Conservation (phyloP, 306 rosid genomes). For the Hylodesmum podocarpum region DNA sequence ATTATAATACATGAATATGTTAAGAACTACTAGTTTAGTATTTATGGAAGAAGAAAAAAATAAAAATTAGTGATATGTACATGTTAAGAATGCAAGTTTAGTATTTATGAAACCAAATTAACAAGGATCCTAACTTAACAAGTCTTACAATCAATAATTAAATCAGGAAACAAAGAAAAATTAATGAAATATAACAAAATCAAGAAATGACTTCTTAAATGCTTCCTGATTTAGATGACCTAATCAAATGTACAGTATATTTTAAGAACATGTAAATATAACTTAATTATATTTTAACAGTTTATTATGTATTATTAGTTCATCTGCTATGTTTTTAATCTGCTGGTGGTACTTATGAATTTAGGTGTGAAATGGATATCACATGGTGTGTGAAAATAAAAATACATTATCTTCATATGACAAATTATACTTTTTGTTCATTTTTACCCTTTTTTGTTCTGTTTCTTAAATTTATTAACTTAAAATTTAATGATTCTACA, state of each 20-base stretch:
- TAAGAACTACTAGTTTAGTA: background rate
- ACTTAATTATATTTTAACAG: background rate
- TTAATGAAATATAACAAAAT: background rate
- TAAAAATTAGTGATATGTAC: too few relatives aligned
- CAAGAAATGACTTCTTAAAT: background rate
- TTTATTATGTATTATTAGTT: conserved; percentile 11
- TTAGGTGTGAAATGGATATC: background rate
- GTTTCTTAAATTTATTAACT: too few relatives aligned
- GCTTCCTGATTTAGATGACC: background rate
- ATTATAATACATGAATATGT: background rate
- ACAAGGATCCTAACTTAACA: background rate
- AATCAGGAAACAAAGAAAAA: background rate
- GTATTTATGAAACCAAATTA: background rate
- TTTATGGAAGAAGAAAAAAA: background rate
- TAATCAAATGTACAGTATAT: background rate
- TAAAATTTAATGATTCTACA: too few relatives aligned
- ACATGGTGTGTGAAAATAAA: background rate
- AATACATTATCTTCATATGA: background rate
- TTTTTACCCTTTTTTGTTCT: too few relatives aligned
- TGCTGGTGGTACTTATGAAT: background rate
- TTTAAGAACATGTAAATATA: background rate
- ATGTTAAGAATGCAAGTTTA: background rate
- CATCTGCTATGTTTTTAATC: background rate
- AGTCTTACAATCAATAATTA: background rate
- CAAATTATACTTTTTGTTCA: background rate